phyloP scores from a whole-genome alignment of 768 basidiomycete species.

The Trametes cubensis region DNA sequence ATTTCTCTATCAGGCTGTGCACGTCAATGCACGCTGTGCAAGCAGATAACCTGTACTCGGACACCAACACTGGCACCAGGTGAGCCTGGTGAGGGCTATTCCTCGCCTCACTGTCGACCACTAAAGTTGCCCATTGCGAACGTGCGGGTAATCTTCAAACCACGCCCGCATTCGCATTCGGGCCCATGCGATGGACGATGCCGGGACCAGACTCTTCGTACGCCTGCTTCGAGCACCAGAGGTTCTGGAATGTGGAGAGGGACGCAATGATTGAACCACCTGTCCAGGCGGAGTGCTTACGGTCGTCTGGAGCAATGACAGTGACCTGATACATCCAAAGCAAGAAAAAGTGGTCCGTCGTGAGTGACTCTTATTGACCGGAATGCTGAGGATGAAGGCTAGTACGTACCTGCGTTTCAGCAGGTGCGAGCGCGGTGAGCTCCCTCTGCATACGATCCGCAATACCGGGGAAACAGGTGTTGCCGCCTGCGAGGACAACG shows the following conservation, averaged over 20 bases:
- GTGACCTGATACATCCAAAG: slow-evolving; percentile 42
- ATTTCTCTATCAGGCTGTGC: too few species aligned
- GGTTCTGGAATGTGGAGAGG: slow-evolving; percentile 69
- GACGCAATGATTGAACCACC: slow-evolving; percentile 54
- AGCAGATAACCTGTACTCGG: too few species aligned
- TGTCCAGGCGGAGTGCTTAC: slow-evolving; percentile 72
- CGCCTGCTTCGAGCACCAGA: slow-evolving; percentile 64
- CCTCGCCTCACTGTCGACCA: too few species aligned
- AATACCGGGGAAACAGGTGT: slow-evolving; percentile 65
- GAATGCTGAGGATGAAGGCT: neutral
- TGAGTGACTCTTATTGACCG: neutral
- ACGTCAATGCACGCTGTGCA: too few species aligned
- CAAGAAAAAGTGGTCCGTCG: too few species aligned
- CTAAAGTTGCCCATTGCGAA: too few species aligned
- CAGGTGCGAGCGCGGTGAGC: slow-evolving; percentile 63
- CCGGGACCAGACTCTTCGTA: slow-evolving; percentile 60
- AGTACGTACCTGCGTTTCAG: slow-evolving; percentile 58
- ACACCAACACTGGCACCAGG: too few species aligned
- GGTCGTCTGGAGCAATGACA: slow-evolving; percentile 69
- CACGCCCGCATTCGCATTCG: slow-evolving; percentile 29
- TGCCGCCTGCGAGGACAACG: slow-evolving; percentile 64
- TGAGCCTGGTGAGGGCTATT: too few species aligned
- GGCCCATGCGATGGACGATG: slow-evolving; percentile 52
- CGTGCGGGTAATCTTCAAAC: neutral
- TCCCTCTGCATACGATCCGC: slow-evolving; percentile 75